Evolutionary conservation across 2,329 filamentous ascomycete genomes (phyloP).

Genomic region (Hypoxylon rubiginosum): DNA sequence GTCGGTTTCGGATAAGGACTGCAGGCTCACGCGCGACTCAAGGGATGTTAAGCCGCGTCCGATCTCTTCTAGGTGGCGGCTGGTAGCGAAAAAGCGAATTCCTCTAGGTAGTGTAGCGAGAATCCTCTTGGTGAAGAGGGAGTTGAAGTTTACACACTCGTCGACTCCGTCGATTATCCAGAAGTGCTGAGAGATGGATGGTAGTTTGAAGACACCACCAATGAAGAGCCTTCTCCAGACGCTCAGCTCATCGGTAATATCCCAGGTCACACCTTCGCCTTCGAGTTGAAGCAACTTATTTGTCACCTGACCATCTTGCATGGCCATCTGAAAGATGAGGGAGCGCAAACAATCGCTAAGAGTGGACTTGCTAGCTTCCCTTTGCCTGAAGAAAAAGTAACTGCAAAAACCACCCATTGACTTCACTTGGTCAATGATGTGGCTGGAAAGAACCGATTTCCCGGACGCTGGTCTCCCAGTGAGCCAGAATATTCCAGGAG

Average conservation of each 20-base stretch:
- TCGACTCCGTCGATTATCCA: slow-evolving; percentile 53
- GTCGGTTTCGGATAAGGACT: slow-evolving; percentile 7
- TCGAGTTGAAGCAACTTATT: slow-evolving; percentile 22
- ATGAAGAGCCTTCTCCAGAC: slow-evolving; percentile 49
- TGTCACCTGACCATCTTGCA: slow-evolving; percentile 39
- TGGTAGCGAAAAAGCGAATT: slow-evolving; percentile 50
- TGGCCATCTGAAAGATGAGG: slow-evolving; percentile 51
- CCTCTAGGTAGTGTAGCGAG: slow-evolving; percentile 33
- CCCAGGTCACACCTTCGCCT: slow-evolving; percentile 39
- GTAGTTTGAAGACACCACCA: slow-evolving; percentile 43
- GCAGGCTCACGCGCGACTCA: slow-evolving; percentile 24
- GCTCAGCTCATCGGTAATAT: slow-evolving; percentile 41
- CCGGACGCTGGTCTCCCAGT: slow-evolving; percentile 52
- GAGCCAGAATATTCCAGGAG: slow-evolving; percentile 49
- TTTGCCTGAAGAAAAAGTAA: slow-evolving; percentile 51
- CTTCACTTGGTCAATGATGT: slow-evolving; percentile 50
- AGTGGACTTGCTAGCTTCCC: slow-evolving; percentile 41
- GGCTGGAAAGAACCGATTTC: slow-evolving; percentile 54
- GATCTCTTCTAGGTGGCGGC: slow-evolving; percentile 47
- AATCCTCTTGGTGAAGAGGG: slow-evolving; percentile 8
- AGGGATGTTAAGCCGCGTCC: slow-evolving; percentile 44
- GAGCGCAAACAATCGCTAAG: slow-evolving; percentile 47
- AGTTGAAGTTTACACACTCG: slow-evolving; percentile 46
- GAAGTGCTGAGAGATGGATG: slow-evolving; percentile 40
- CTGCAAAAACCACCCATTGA: slow-evolving; percentile 39